phyloP scores from a whole-genome alignment of 352 stramenopile genomes.

The Saprolegnia parasitica region DNA sequence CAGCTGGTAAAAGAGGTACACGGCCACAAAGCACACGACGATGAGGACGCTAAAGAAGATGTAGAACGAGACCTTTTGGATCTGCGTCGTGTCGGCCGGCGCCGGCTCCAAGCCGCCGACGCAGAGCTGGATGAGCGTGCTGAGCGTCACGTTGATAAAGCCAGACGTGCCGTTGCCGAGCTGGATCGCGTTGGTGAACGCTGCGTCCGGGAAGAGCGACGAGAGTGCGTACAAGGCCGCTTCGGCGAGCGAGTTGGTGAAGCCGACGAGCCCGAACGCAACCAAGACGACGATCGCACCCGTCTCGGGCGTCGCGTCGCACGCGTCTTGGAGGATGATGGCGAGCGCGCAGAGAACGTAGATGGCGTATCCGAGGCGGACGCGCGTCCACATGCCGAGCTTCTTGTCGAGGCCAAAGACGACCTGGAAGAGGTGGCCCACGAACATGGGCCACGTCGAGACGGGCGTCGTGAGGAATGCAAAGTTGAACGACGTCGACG shows the following conservation, averaged over 20 bases:
- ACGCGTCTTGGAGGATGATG: constrained; percentile 50
- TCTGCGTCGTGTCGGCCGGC: constrained; percentile 33
- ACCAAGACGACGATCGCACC: constrained; percentile 50
- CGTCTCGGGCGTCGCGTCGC: constrained; percentile 22
- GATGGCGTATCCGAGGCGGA: constrained; percentile 46
- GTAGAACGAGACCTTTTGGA: constrained; percentile 4
- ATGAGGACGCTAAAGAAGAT: constrained; percentile 44
- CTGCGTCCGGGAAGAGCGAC: constrained; percentile 49
- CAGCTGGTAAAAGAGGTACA: constrained; percentile 44
- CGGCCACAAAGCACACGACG: constrained; percentile 40
- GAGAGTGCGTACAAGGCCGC: constrained; percentile 53
- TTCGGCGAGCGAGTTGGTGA: constrained; percentile 52
- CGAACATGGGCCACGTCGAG: too few relatives aligned
- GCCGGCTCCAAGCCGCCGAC: constrained; percentile 41
- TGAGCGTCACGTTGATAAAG: constrained; percentile 54
- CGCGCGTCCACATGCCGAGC: too few relatives aligned
- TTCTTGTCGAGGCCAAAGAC: too few relatives aligned
- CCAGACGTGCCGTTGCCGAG: constrained; percentile 48
- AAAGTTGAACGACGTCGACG: too few relatives aligned
- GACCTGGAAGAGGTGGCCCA: constrained; percentile 49
- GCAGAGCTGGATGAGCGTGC: constrained; percentile 49
- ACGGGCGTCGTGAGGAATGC: constrained; percentile 59
- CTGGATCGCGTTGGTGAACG: constrained; percentile 58
- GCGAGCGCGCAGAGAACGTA: constrained; percentile 49
- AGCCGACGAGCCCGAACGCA: constrained; percentile 46